Evolutionary conservation across 2,329 filamentous ascomycete genomes (phyloP).

Genomic region (Talaromyces piceae): DNA sequence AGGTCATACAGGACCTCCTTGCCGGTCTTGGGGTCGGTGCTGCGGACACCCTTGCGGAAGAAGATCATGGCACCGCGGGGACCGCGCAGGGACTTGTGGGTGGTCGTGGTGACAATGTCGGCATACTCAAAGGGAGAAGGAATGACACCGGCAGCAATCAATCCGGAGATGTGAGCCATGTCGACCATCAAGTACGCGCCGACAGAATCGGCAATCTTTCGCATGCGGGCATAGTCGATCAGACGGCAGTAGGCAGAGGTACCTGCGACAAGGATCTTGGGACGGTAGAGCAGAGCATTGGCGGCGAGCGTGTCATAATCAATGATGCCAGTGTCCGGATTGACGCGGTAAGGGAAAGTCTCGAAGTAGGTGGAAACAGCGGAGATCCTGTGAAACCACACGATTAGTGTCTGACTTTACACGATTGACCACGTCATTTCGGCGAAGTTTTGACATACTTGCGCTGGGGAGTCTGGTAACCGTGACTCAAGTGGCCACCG

Average conservation of each 20-base stretch:
- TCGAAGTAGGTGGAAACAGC: constrained; percentile 98
- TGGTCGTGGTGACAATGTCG: constrained; percentile 95
- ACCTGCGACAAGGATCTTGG: constrained; percentile 91
- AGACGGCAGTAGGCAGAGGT: constrained; percentile 93
- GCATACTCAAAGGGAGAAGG: constrained; percentile 82
- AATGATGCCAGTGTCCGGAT: constrained; percentile 85
- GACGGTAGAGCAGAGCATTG: constrained; percentile 78
- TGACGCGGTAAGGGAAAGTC: constrained; percentile 87
- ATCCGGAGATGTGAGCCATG: constrained; percentile 94
- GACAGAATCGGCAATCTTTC: constrained; percentile 80
- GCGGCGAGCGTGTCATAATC: constrained; percentile 91
- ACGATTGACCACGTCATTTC: no score
- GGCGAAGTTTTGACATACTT: constrained; percentile 57
- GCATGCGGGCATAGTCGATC: constrained; percentile 91
- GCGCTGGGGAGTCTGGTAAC: constrained; percentile 88
- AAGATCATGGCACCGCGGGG: constrained; percentile 97
- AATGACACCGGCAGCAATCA: constrained; percentile 86
- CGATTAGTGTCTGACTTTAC: no score
- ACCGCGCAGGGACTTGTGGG: constrained; percentile 93
- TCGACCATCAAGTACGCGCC: constrained; percentile 90
- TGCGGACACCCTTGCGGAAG: constrained; percentile 86
- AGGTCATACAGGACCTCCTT: constrained; percentile 83
- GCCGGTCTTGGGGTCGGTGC: constrained; percentile 75
- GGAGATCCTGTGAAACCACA: constrained; percentile 59
- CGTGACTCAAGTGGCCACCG: constrained; percentile 91